Conservation (phyloP, 495 filamentous ascomycete genomes). For the Penicillium egyptiacum region DNA sequence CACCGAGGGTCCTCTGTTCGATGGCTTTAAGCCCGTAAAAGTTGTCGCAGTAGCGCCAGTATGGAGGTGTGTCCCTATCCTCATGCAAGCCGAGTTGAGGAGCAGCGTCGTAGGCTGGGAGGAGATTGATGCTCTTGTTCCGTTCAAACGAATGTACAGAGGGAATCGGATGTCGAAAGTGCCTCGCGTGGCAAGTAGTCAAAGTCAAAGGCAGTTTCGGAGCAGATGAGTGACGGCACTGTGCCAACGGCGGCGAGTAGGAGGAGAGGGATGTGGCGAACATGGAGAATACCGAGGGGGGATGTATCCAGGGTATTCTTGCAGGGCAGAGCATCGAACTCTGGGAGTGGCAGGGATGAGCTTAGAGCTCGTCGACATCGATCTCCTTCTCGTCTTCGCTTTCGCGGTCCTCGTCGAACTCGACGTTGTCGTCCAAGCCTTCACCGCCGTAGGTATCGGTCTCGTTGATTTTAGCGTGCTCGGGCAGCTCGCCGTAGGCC, state of each 20-base stretch:
- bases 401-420: slow-evolving; percentile 60
- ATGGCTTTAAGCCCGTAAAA: slow-evolving; percentile 29
- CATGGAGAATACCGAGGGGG: slow-evolving; percentile 30
- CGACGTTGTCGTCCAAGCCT: slow-evolving; percentile 59
- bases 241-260: slow-evolving; percentile 23
- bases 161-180: slow-evolving; percentile 11
- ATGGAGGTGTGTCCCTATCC: slow-evolving; percentile 15
- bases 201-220: slow-evolving; percentile 13
- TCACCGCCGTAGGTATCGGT: slow-evolving; percentile 84
- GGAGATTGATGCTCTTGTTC: slow-evolving; percentile 11
- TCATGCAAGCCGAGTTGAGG: slow-evolving; percentile 19
- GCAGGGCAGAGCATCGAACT: slow-evolving; percentile 38
- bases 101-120: slow-evolving; percentile 16
- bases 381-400: slow-evolving; percentile 59
- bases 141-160: slow-evolving; percentile 18
- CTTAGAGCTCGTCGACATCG: slow-evolving; percentile 61
- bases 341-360: slow-evolving; percentile 25
- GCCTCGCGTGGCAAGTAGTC: slow-evolving; percentile 13
- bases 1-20: slow-evolving; percentile 23
- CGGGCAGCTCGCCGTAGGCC: slow-evolving; percentile 94
- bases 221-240: slow-evolving; percentile 22
- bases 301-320: slow-evolving; percentile 37
- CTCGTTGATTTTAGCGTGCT: slow-evolving; percentile 99
- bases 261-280: slow-evolving; percentile 25
- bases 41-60: slow-evolving; percentile 28